Evolutionary conservation across 176 grass and related monocot genomes (phyloP).

Genomic region (Phoenix roebelenii): DNA sequence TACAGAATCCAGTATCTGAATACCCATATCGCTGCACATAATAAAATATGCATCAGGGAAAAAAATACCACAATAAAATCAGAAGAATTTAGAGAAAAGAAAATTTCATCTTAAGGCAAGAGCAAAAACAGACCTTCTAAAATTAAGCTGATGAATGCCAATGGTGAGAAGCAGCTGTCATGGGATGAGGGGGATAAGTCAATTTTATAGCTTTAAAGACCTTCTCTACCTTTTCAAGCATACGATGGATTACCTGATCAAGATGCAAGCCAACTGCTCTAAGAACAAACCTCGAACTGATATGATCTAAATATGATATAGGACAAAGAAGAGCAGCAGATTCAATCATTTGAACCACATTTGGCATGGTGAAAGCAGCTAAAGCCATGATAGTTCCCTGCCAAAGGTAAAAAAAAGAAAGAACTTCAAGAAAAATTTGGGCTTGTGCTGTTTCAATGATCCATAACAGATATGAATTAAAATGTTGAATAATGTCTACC

Average conservation of each 20-base stretch:
- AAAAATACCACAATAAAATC: constrained; percentile 13
- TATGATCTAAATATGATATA: constrained; percentile 88
- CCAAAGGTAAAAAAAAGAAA: constrained; percentile 8
- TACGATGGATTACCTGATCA: constrained; percentile 61
- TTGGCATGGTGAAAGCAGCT: constrained; percentile 73
- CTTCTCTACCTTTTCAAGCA: neutral
- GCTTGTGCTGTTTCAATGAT: too few species aligned
- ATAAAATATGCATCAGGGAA: constrained; percentile 7
- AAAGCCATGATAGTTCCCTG: constrained; percentile 98
- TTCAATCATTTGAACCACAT: constrained; percentile 62
- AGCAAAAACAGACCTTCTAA: constrained; percentile 48
- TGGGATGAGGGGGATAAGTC: constrained; percentile 1
- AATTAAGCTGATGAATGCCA: constrained; percentile 89
- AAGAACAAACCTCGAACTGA: constrained; percentile 69
- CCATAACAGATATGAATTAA: too few species aligned
- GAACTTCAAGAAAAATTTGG: neutral
- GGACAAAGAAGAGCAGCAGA: constrained; percentile 93
- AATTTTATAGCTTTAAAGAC: neutral
- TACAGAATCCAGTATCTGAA: constrained; percentile 70
- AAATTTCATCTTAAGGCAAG: neutral
- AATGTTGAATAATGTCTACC: neutral
- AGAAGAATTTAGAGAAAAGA: constrained; percentile 9
- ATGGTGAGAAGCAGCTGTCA: constrained; percentile 66
- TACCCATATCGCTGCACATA: constrained; percentile 38
- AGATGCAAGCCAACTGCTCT: constrained; percentile 77